These are phyloP conservation scores for Alternaria rosae DNA, from an alignment of 2,329 filamentous ascomycete species.

Conservation along the genomic window DNA sequence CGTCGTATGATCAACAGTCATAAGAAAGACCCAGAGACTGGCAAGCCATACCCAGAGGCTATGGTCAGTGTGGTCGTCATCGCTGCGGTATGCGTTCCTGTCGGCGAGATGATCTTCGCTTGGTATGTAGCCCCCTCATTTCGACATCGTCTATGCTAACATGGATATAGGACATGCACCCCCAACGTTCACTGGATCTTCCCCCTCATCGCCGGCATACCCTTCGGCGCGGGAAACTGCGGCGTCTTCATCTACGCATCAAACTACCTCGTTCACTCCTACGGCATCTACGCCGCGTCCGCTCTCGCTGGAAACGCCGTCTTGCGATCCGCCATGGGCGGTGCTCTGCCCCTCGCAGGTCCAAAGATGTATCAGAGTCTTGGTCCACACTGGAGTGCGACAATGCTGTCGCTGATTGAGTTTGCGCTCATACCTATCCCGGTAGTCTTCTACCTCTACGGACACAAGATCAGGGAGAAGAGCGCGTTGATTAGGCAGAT, in stretches of 20 bases:
- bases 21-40: slow-evolving; percentile 76
- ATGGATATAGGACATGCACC: slow-evolving; percentile 56
- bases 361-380: slow-evolving; percentile 66
- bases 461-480: slow-evolving; percentile 63
- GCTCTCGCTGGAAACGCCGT: slow-evolving; percentile 83
- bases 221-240: slow-evolving; percentile 79
- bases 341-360: slow-evolving; percentile 77
- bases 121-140: slow-evolving; percentile 60
- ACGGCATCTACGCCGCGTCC: slow-evolving; percentile 82
- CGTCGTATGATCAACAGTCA: slow-evolving; percentile 80
- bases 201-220: slow-evolving; percentile 78
- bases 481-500: slow-evolving; percentile 61
- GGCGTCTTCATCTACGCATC: slow-evolving; percentile 82
- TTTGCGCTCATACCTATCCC: slow-evolving; percentile 80
- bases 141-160: not conserved
- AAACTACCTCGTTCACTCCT: slow-evolving; percentile 81
- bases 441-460: slow-evolving; percentile 75
- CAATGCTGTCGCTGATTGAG: slow-evolving; percentile 76
- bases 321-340: slow-evolving; percentile 75
- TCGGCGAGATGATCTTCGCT: slow-evolving; percentile 84
- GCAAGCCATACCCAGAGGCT: slow-evolving; percentile 77
- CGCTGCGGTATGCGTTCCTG: slow-evolving; percentile 74
- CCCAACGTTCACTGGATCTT: slow-evolving; percentile 85
- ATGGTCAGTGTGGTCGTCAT: slow-evolving; percentile 82
- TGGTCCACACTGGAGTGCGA: slow-evolving; percentile 80